Evolutionary conservation across 1,284 basidiomycete genomes (phyloP), one percentile per base, ranked within the genome.

Genomic region (Ganoderma boninense): DNA sequence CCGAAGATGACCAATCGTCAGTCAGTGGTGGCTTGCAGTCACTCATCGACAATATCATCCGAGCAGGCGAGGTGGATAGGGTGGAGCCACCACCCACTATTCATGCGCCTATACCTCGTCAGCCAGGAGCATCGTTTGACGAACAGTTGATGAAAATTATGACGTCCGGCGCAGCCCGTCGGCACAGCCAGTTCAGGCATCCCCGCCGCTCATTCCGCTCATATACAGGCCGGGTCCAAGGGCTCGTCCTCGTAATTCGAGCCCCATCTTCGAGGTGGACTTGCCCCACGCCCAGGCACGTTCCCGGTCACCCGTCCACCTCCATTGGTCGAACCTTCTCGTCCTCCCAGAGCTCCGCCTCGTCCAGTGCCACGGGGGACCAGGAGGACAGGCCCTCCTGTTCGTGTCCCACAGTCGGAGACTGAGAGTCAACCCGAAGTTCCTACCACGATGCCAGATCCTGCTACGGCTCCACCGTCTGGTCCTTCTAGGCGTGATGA

Each of bases 81-180:
- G 54, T 35, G 7, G 76, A 77, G 2, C 77, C 76, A 4, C 23
- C 38, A 4, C 73, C 79, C 16, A 79, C 81, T 0, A 77, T 87
- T 35, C 81, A 81, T 54, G 80, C 82, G 69, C 87, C 87, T 10
- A 77, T 80, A 1, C 84, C 86, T 4, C 75, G 79, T 18, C 83
- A 79, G 23, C 69, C 84, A 16, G 87, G 85, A 13, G 85, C 83
- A 4, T 86, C 89, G 0, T 81, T 92, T 46, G 86, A 87, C 16
- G 86, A 90, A 67, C 85, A 88, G 68, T 77, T 93, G 10, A 86
- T 89, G 65, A 87, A 90, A n/a, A 83, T 92, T 23, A 74, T 92
- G 44, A 82, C 85, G 40, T 79, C 87, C 16, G 82, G 82, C 13
- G 79, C 83, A 14, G 80, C 80, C 75, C 84, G 0, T 80, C 83